Evolutionary conservation across 1,284 basidiomycete species (phyloP).

Genomic region (Abortiporus biennis): DNA sequence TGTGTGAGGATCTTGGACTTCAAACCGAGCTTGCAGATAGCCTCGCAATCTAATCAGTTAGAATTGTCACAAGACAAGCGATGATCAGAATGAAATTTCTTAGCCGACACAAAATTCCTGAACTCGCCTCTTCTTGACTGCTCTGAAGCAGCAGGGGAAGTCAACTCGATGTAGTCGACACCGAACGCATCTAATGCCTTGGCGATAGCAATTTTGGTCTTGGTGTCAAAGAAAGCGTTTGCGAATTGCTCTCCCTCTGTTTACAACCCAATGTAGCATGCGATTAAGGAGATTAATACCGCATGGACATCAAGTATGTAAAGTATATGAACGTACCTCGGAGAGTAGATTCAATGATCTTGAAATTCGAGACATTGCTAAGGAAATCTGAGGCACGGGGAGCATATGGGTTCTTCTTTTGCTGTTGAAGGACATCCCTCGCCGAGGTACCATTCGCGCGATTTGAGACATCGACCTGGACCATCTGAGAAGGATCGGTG

Average conservation of each 20-base stretch:
- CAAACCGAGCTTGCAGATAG: slow-evolving; percentile 98
- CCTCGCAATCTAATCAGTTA: slow-evolving; percentile 90
- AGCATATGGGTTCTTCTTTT: slow-evolving; percentile 75
- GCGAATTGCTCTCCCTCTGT: slow-evolving; percentile 99
- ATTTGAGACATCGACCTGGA: slow-evolving; percentile 49
- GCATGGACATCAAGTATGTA: slow-evolving; percentile 1
- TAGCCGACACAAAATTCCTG: no score
- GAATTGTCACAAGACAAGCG: not conserved
- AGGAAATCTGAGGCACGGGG: slow-evolving; percentile 88
- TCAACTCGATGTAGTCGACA: slow-evolving; percentile 99
- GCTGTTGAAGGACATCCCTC: slow-evolving; percentile 23
- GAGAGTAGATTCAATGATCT: slow-evolving; percentile 96
- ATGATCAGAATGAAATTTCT: slow-evolving; percentile 2
- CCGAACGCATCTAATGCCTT: slow-evolving; percentile 96
- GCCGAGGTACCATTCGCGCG: slow-evolving; percentile 24
- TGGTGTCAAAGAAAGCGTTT: slow-evolving; percentile 98
- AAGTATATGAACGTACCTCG: slow-evolving; percentile 64
- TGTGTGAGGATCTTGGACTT: slow-evolving; percentile 98
- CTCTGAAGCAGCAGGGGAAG: slow-evolving; percentile 96
- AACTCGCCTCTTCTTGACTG: slow-evolving; percentile 66
- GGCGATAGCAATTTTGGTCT: slow-evolving; percentile 99
- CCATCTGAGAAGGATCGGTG: slow-evolving; percentile 54
- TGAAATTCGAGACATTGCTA: slow-evolving; percentile 90
- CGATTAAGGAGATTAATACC: slow-evolving; percentile 5
- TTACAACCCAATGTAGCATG: slow-evolving; percentile 6